phyloP scores from a whole-genome alignment of 2,329 filamentous ascomycete genomes.

The Calonectria hawksworthii region DNA sequence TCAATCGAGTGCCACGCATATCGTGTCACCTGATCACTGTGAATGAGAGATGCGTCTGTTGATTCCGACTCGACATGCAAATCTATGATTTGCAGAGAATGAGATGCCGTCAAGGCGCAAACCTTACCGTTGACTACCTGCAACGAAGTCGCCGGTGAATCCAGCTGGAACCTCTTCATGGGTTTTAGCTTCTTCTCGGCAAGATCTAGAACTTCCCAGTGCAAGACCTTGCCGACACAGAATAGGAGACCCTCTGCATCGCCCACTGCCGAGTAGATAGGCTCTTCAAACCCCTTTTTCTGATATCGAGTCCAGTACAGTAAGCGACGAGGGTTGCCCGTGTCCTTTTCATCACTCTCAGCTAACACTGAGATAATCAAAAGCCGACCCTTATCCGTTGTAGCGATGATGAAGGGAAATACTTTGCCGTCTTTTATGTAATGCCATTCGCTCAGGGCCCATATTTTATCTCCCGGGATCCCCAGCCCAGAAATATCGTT shows the following conservation, averaged over 20 bases:
- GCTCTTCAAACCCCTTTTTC: slow-evolving; percentile 58
- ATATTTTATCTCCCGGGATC: slow-evolving; percentile 69
- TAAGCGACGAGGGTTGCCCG: slow-evolving; percentile 47
- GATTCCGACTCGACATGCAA: slow-evolving; percentile 54
- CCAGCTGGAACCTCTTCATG: slow-evolving; percentile 62
- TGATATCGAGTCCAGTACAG: slow-evolving; percentile 69
- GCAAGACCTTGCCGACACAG: slow-evolving; percentile 66
- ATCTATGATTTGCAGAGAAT: slow-evolving; percentile 71
- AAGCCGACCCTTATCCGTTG: slow-evolving; percentile 67
- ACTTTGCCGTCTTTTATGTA: slow-evolving; percentile 68
- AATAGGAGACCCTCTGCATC: slow-evolving; percentile 70
- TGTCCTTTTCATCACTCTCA: slow-evolving; percentile 27
- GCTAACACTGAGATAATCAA: slow-evolving; percentile 66
- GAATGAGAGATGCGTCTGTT: slow-evolving; percentile 55
- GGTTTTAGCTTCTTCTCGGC: slow-evolving; percentile 65
- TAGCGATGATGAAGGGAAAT: slow-evolving; percentile 75
- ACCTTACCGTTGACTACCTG: slow-evolving; percentile 62
- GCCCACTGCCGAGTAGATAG: slow-evolving; percentile 70
- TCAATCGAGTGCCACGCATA: slow-evolving; percentile 62
- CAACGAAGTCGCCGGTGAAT: slow-evolving; percentile 67
- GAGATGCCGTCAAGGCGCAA: slow-evolving; percentile 64
- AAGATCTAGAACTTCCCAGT: slow-evolving; percentile 69
- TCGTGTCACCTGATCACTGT: slow-evolving; percentile 62
- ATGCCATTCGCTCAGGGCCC: slow-evolving; percentile 75
- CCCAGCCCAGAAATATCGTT: slow-evolving; percentile 70